A percentile compares a stretch with the other conserved stretches of the same genome.
Conservation (phyloP, 2,329 filamentous ascomycete species). For the Chrysoporthe cubensis region DNA sequence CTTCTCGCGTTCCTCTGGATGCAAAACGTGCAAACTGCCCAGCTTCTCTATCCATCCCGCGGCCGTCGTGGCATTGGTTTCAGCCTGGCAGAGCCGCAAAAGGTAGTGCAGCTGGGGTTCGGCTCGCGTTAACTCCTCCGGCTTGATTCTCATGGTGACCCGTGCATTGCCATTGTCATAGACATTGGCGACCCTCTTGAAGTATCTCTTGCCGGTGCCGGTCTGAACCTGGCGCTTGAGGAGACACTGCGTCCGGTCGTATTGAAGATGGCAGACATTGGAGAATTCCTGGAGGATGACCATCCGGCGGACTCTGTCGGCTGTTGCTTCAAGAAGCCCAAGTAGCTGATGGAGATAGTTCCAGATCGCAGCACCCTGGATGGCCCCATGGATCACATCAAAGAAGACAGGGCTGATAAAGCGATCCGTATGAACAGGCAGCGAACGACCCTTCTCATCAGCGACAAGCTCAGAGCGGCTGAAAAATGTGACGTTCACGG, state of each 20-base stretch:
- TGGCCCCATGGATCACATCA: slow-evolving; percentile 42
- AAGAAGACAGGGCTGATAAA: slow-evolving; percentile 48
- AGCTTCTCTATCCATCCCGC: slow-evolving; percentile 47
- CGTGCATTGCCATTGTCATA: slow-evolving; percentile 43
- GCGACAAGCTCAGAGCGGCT: slow-evolving; percentile 46
- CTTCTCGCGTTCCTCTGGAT: slow-evolving; percentile 40
- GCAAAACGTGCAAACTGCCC: slow-evolving; percentile 40
- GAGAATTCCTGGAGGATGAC: slow-evolving; percentile 50
- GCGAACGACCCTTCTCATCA: slow-evolving; percentile 48
- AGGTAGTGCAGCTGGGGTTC: slow-evolving; percentile 49
- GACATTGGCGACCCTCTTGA: slow-evolving; percentile 44
- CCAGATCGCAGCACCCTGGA: slow-evolving; percentile 46
- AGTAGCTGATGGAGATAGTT: slow-evolving; percentile 45
- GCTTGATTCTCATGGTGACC: slow-evolving; percentile 46
- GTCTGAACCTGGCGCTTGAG: slow-evolving; percentile 48
- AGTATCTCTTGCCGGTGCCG: slow-evolving; percentile 42
- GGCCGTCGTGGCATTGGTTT: slow-evolving; percentile 41
- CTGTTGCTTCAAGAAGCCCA: slow-evolving; percentile 35
- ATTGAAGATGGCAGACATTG: slow-evolving; percentile 51
- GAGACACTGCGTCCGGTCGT: slow-evolving; percentile 40
- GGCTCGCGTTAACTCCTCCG: slow-evolving; percentile 41
- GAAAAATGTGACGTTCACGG: slow-evolving; percentile 44
- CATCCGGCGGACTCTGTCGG: slow-evolving; percentile 37
- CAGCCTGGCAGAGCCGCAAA: slow-evolving; percentile 47
- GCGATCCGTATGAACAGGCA: slow-evolving; percentile 45